These are phyloP conservation scores for Phoma herbarum DNA, from an alignment of 2,329 filamentous ascomycete species.

Conservation along the genomic window DNA sequence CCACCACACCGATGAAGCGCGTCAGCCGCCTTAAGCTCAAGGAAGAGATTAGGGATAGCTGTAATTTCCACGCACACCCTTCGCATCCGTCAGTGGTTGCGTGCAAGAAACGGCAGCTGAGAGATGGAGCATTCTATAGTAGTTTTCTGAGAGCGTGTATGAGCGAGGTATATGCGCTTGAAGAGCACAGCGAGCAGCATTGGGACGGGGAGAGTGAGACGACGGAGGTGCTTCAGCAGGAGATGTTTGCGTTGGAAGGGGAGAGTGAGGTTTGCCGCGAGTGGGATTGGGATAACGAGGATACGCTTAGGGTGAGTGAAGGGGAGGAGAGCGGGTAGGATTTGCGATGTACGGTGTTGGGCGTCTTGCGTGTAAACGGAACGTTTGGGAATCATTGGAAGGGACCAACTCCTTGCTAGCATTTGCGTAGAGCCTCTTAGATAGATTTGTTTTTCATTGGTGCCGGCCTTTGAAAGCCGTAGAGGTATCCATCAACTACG, in stretches of 20 bases:
- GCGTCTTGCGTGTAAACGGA: not conserved
- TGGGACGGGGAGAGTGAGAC: conserved; percentile 25
- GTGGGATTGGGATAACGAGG: conserved; percentile 24
- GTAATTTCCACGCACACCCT: conserved; percentile 23
- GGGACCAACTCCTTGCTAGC: not conserved
- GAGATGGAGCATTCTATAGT: conserved; percentile 20
- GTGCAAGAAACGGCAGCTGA: conserved; percentile 16
- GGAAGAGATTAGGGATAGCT: conserved; percentile 19
- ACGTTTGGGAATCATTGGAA: not conserved
- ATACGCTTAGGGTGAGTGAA: conserved; percentile 21
- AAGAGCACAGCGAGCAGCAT: conserved; percentile 16
- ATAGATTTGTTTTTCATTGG: not conserved
- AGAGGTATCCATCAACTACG: not conserved
- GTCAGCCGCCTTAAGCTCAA: conserved; percentile 16
- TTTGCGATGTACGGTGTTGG: not conserved
- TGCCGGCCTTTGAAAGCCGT: not conserved
- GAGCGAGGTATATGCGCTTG: conserved; percentile 24
- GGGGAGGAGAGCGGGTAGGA: conserved; percentile 19
- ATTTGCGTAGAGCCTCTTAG: not conserved
- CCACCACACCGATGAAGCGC: conserved; percentile 18
- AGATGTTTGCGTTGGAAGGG: conserved; percentile 23
- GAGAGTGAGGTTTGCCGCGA: conserved; percentile 18
- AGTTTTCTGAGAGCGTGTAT: conserved; percentile 21
- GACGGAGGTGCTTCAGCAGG: conserved; percentile 19
- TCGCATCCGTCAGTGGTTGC: not conserved